These are phyloP conservation scores for Lodderomyces pseudojiufengensis DNA, from an alignment of 1,139 yeast genomes.

Conservation along the genomic window DNA sequence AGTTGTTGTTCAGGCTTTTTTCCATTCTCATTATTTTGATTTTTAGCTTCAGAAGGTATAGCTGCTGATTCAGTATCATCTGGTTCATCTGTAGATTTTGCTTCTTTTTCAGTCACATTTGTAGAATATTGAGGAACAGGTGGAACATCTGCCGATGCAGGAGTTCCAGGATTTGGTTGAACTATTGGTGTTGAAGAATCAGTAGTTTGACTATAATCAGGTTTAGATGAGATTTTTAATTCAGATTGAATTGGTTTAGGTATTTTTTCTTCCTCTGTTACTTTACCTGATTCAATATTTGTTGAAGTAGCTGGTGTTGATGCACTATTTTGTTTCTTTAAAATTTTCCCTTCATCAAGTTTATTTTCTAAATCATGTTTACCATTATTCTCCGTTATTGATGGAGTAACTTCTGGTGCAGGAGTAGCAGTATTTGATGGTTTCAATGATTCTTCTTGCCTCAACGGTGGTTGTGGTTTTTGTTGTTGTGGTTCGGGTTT, in stretches of 20 bases:
- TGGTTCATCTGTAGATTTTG: conserved; percentile 3
- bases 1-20: neutral
- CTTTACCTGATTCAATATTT: neutral
- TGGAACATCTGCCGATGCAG: conserved; percentile 7
- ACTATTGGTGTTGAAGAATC: conserved; percentile 1
- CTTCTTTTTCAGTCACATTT: conserved; percentile 19
- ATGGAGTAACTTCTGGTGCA: neutral
- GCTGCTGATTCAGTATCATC: conserved; percentile 6
- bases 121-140: conserved; percentile 22
- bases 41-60: conserved; percentile 2
- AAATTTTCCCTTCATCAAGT: conserved; percentile 13
- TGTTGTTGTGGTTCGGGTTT: conserved; percentile 6
- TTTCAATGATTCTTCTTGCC: conserved; percentile 5
- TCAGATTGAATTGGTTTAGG: conserved; percentile 3
- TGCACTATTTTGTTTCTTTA: conserved; percentile 14
- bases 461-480: conserved; percentile 6
- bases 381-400: conserved; percentile 7
- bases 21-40: neutral
- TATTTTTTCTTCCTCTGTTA: neutral
- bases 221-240: conserved; percentile 2
- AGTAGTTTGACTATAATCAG: neutral
- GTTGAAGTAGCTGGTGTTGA: neutral
- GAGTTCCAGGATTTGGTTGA: conserved; percentile 9
- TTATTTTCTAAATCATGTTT: conserved; percentile 43
- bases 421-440: neutral